Evolutionary conservation across 2,329 filamentous ascomycete species (phyloP), one percentile per base, ranked within the genome.

Genomic region (Torrubiella hemipterigena): DNA sequence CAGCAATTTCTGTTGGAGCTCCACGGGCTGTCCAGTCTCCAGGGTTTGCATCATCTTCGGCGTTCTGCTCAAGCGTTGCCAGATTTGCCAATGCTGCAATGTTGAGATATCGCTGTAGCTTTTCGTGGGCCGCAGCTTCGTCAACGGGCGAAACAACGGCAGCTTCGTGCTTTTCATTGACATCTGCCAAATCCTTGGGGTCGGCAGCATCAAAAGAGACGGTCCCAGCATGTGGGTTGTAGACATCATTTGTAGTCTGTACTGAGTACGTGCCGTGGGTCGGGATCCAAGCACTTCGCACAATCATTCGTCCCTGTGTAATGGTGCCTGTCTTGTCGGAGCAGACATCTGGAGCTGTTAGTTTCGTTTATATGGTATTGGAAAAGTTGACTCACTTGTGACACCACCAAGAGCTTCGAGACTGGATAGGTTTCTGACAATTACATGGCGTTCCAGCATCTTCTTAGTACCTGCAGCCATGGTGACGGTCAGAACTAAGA

Each of bases 1-100:
- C 63, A 3, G 69, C 69, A 34, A 73, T 71, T 37, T 74, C 68
- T 0, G 69, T 73, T 2, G 63, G 63, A 26, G 66, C 61, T 14
- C 63, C 65, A 31, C 54, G 51, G 27, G 59, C 57, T 18, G 51
- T 54, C 63, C 64, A 67, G 11, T 46, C 35, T 2, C 17, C 34
- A 3, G 23, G 16, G n/a, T 31, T 31, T 3, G 35, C 29, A 1
- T 48, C 48, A 10, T 52, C 44, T 8, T 51, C 45, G 13, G 47
- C 32, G 3, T 52, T 59, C 37, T 67, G 61, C 39, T 74, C 65
- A 4, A 79, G 61, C 25, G 63, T 64, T 1, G 73, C 70, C 8
- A 79, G 53, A 40, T 79, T 79, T 11, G 71, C 73, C 35, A 77
- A 56, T 1, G 71, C 63, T 4, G 73, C 68, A 17, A 75, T 63